A percentile compares a stretch with the other conserved stretches of the same genome.
Evolutionary conservation across 257 asterid species (phyloP).

Genomic region (Nicotiana paniculata): DNA sequence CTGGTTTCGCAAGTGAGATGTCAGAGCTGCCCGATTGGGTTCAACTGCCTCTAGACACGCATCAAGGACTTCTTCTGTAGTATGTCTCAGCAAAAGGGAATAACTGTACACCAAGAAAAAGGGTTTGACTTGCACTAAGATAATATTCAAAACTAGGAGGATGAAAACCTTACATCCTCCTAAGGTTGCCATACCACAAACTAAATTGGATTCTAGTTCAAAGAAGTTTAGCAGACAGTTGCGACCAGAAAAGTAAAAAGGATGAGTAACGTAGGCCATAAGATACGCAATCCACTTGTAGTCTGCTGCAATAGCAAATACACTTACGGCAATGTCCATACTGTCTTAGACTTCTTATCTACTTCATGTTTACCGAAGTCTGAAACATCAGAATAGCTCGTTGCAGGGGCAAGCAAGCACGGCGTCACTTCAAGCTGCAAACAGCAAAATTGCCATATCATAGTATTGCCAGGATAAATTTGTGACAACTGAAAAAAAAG

Average conservation of each 20-base stretch:
- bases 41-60: slow-evolving; percentile 84
- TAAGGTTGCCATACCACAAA: not conserved
- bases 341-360: slow-evolving; percentile 42
- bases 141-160: not conserved
- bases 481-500: not conserved
- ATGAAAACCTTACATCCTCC: not conserved
- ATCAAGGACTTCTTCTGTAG: slow-evolving; percentile 90
- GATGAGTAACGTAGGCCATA: not conserved
- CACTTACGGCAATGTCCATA: slow-evolving; percentile 88
- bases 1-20: slow-evolving; percentile 60
- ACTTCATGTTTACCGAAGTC: slow-evolving; percentile 23
- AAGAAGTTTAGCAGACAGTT: not conserved
- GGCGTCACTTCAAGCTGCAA: slow-evolving; percentile 80
- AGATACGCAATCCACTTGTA: not conserved
- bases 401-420: slow-evolving; percentile 69
- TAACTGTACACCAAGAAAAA: slow-evolving; percentile 43
- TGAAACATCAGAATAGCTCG: slow-evolving; percentile 23
- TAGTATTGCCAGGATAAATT: not conserved
- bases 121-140: not conserved
- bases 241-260: not conserved
- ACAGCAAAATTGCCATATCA: slow-evolving; percentile 17
- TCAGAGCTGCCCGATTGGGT: slow-evolving; percentile 64
- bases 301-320: not conserved
- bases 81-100: slow-evolving; percentile 85
- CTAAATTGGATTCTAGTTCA: not conserved